Conservation (phyloP, 2,329 filamentous ascomycete genomes). For the Clonostachys solani region DNA sequence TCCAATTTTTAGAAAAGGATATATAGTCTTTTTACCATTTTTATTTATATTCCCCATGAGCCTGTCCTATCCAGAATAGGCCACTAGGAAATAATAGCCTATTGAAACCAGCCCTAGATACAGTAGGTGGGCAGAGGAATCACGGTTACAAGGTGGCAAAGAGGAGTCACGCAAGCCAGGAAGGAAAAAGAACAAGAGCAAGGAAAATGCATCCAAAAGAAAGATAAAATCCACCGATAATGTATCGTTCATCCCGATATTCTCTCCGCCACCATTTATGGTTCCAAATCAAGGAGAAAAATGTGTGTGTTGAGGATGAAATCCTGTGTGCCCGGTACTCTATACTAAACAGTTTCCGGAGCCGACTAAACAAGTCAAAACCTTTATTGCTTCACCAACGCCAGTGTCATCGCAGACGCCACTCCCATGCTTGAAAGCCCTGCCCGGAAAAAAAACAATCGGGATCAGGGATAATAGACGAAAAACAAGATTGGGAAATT, state of each 20-base stretch:
- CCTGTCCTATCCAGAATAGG: too few relatives aligned
- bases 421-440: not conserved
- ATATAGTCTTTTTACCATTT: too few relatives aligned
- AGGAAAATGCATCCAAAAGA: not conserved
- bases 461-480: not conserved
- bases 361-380: not conserved
- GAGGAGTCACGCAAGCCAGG: not conserved
- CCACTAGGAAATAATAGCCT: too few relatives aligned
- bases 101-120: too few relatives aligned
- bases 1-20: too few relatives aligned
- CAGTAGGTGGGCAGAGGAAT: too few relatives aligned
- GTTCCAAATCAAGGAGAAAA: not conserved
- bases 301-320: too few relatives aligned
- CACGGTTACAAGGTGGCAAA: not conserved
- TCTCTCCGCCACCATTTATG: not conserved
- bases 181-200: not conserved
- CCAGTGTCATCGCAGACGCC: conserved; percentile 2
- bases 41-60: too few relatives aligned
- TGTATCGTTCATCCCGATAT: too few relatives aligned
- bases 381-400: not conserved
- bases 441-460: not conserved
- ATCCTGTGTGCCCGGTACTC: too few relatives aligned
- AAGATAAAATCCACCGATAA: not conserved
- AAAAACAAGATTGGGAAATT: too few relatives aligned
- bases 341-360: not conserved